Conservation (phyloP, 345 rosid species). For the Eucalyptus curtisii region DNA sequence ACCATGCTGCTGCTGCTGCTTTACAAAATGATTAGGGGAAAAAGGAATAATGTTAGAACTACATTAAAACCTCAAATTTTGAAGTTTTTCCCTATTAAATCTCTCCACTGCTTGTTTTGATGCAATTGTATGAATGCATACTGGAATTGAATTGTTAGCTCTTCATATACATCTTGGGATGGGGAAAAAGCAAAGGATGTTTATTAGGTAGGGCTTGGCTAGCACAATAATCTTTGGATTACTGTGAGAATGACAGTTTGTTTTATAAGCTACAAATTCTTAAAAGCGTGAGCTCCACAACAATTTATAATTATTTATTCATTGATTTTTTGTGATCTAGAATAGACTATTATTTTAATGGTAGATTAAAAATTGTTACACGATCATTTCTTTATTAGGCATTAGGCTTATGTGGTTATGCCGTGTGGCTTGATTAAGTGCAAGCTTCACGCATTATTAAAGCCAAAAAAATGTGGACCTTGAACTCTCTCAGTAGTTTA, state of each 20-base stretch:
- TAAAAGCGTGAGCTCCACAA: no score
- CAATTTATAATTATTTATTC: no score
- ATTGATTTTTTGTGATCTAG: no score
- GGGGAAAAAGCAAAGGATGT: neutral
- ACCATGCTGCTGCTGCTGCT: neutral
- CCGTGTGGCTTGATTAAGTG: neutral
- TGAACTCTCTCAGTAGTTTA: no score
- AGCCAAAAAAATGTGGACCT: no score
- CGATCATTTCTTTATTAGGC: neutral
- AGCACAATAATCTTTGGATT: no score
- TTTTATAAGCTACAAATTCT: no score
- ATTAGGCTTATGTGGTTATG: neutral
- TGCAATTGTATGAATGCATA: neutral
- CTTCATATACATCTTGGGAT: neutral
- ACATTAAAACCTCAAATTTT: neutral
- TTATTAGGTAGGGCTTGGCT: no score
- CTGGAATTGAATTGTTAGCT: neutral
- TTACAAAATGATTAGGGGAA: neutral
- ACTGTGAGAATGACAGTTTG: no score
- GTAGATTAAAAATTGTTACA: no score
- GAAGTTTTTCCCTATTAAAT: neutral
- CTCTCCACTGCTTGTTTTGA: neutral
- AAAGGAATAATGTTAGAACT: neutral
- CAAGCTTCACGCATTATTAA: no score
- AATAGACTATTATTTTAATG: no score